Conservation (phyloP, 768 basidiomycete species). For the Pisolithus marmoratus region DNA sequence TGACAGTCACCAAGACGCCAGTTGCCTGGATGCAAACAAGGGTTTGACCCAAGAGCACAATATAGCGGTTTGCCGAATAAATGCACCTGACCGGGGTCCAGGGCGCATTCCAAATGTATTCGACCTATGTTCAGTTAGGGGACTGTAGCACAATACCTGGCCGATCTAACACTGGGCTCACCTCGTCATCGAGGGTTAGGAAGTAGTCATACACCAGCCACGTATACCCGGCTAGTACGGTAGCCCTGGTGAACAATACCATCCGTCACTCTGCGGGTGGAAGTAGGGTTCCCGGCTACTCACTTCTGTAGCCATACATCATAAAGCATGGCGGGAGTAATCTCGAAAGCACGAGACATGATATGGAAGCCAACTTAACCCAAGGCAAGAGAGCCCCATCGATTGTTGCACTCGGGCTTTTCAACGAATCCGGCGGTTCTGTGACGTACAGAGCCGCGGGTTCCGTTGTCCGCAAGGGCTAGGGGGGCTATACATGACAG, state of each 20-base stretch:
- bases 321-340: background rate
- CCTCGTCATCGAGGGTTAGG: conserved; percentile 6
- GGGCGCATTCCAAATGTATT: conserved; percentile 7
- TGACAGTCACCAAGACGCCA: background rate
- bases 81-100: conserved; percentile 4
- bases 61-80: conserved; percentile 5
- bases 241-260: conserved; percentile 1
- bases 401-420: too few species aligned
- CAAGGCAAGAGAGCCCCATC: background rate
- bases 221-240: conserved; percentile 2
- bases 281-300: background rate
- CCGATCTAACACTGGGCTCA: background rate
- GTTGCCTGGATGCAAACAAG: background rate
- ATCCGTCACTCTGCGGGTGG: background rate
- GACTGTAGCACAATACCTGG: background rate
- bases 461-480: too few species aligned
- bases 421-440: too few species aligned
- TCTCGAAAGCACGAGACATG: background rate
- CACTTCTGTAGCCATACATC: background rate
- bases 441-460: too few species aligned
- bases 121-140: background rate
- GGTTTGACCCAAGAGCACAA: conserved; percentile 2
- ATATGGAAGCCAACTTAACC: too few species aligned
- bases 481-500: too few species aligned
- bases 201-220: conserved; percentile 6